A percentile compares a stretch with the other conserved stretches of the same genome.
phyloP scores from a whole-genome alignment of 805 yeast species.

The Candida berthetii region DNA sequence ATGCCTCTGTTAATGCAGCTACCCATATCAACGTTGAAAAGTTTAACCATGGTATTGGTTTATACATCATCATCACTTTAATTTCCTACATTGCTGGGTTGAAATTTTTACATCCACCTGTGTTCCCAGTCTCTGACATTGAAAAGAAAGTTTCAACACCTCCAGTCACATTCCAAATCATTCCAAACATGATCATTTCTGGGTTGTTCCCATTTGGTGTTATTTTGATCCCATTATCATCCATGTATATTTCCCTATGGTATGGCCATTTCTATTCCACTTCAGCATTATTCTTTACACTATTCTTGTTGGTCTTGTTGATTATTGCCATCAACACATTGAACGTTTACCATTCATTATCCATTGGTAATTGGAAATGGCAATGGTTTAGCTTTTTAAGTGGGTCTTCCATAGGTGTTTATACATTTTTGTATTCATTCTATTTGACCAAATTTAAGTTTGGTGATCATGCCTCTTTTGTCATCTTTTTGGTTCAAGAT shows the following conservation, averaged over 20 bases:
- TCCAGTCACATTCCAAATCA: slow-evolving; percentile 18
- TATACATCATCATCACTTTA: slow-evolving; percentile 8
- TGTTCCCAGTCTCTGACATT: slow-evolving; percentile 11
- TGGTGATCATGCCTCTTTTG: slow-evolving; percentile 19
- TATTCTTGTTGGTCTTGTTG: slow-evolving; percentile 10
- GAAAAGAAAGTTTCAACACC: slow-evolving; percentile 15
- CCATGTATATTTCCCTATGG: slow-evolving; percentile 19
- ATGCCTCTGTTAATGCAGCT: slow-evolving; percentile 18
- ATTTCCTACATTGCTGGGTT: slow-evolving; percentile 8
- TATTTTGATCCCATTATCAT: slow-evolving; percentile 19
- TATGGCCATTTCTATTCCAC: slow-evolving; percentile 18
- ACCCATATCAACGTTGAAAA: slow-evolving; percentile 6
- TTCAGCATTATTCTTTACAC: slow-evolving; percentile 11
- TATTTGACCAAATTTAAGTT: slow-evolving; percentile 19
- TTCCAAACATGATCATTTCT: slow-evolving; percentile 20
- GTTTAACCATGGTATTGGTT: slow-evolving; percentile 1
- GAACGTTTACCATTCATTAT: slow-evolving; percentile 16
- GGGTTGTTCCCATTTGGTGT: slow-evolving; percentile 24
- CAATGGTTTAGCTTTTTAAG: slow-evolving; percentile 19
- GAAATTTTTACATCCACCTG: slow-evolving; percentile 5
- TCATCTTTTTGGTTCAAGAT: slow-evolving; percentile 18
- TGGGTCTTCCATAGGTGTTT: slow-evolving; percentile 20
- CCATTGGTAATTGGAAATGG: slow-evolving; percentile 25
- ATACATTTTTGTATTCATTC: slow-evolving; percentile 18
- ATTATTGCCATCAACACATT: slow-evolving; percentile 12